Evolutionary conservation across 2,329 filamentous ascomycete genomes (phyloP), one percentile per base, ranked within the genome.

Genomic region (Penicillium psychrosexuale): DNA sequence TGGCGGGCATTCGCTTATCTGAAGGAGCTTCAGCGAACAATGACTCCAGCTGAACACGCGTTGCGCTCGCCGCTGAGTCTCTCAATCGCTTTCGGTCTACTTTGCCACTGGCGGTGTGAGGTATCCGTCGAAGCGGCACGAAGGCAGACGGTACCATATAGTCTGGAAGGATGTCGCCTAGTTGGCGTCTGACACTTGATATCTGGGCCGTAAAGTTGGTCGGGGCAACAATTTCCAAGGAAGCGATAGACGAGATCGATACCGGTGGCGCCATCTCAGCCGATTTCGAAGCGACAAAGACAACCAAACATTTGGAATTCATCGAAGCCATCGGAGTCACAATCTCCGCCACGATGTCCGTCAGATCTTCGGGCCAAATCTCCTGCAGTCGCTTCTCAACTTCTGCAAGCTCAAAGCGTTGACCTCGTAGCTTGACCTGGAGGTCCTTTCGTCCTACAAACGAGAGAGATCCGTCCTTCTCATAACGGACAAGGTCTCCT

Each of bases 401-500:
- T 47, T 61, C 59, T 3, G 28, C 57, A 34, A 61, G 47, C 27
- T 61, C 59, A 24, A 61, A 36, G 1, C 59, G 54, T 13, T 61
- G 57, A 4, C 54, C 69, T 15, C 63, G 62, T 11, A 64, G 24
- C 47, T 64, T 64, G 30, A 62, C 53, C 48, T 64, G 61, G 5
- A 44, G 39, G 51, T 64, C 58, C n/a, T 57, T 60, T 28, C 61
- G 53, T n/a, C 58, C 60, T n/a, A 60, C n/a, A 17, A 49, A 55
- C 1, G 8, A 22, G 4, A 64, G 42, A 6, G 56, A 48, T 5
- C 61, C 63, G 15, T 69, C 62, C 3, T 53, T 46, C 37, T 66
- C 58, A 48, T 67, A 68, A 34, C 55, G 60, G 2, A 65, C 66
- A 17, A 72, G 55, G 50, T 74, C 71, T 0, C 71, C 71, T 6